Base-by-base conservation (phyloP, 176 grass and related monocot species). In the Juncus effusus region DNA sequence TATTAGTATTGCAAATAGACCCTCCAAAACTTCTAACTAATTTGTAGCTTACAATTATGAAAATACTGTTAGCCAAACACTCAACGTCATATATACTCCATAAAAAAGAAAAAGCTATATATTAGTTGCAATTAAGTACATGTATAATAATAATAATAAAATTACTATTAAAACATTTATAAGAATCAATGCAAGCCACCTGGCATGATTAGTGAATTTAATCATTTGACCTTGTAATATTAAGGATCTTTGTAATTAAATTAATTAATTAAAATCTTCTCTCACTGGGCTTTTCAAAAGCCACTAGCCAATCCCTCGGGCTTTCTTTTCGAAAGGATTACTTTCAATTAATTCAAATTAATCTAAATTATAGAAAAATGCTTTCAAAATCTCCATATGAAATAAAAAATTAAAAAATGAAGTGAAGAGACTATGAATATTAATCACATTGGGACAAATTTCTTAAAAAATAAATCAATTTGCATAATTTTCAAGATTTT, bases 181-280 rank as follows among this genome's bases (percentile, higher is more conserved):
- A 42, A 57, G 54, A 72, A 59, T 58, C 1, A 59, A 59, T 40
- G 57, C 13, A 6, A 36, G 7, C 54, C 55, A 59, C 69, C 36
- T 60, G 54, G 54, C 5, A 72, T n/a, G 39, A 72, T 59, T 49
- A 72, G 52, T 56, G 38, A 51, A 72, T 42, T 60, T 72, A 72
- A 72, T 72, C 38, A 72, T 72, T 28, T 56, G 54, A 72, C 69
- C 54, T 36, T 47, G 44, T 47, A 28, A 28, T 28, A 72, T 72
- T 40, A 72, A 59, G 54, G 42, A 45, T 2, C 44, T 47, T 6
- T 47, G 19, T 47, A 47, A 47, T 47, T 47, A 72, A 72, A 28
- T 28, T 28, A 28, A 28, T 28, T 28, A 28, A 28, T 28, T 28
- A 28, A 28, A 28, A 19, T 11, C 40, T 69, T 15, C 13, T 54